Evolutionary conservation across 2,329 filamentous ascomycete genomes (phyloP).

Genomic region (Penicillium hordei): DNA sequence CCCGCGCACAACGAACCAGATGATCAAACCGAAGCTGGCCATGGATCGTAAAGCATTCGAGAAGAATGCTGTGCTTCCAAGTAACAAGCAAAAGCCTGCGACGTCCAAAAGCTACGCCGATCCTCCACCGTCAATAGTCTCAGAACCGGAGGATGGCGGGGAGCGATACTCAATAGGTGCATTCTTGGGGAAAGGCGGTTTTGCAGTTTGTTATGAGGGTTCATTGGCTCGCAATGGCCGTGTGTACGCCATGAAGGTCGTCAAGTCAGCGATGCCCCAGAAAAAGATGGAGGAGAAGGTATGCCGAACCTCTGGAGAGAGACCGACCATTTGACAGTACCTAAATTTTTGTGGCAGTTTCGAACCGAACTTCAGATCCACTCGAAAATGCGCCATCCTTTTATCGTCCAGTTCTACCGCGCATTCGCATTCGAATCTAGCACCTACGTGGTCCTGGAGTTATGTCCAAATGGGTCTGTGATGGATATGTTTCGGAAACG

Average conservation of each 20-base stretch:
- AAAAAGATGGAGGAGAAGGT: conserved; percentile 56
- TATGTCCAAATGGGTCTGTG: conserved; percentile 92
- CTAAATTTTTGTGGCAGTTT: conserved; percentile 50
- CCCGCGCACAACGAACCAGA: conserved; percentile 50
- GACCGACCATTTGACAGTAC: not conserved
- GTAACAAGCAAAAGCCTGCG: conserved; percentile 30
- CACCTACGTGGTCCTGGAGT: conserved; percentile 90
- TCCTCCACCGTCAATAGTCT: conserved; percentile 46
- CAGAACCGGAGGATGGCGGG: conserved; percentile 46
- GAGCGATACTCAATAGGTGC: conserved; percentile 49
- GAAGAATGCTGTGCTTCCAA: conserved; percentile 35
- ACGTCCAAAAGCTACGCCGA: conserved; percentile 47
- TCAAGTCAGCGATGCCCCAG: conserved; percentile 51
- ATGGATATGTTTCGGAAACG: conserved; percentile 97
- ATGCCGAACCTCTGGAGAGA: not conserved
- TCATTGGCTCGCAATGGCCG: conserved; percentile 44
- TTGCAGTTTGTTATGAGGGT: conserved; percentile 53
- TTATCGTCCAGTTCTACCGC: conserved; percentile 92
- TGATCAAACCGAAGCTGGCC: conserved; percentile 43
- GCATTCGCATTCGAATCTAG: conserved; percentile 87
- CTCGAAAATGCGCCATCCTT: conserved; percentile 93
- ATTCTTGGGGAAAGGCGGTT: conserved; percentile 52
- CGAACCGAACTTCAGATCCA: conserved; percentile 91
- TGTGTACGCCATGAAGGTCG: conserved; percentile 52
- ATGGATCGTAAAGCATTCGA: conserved; percentile 42